phyloP scores from a whole-genome alignment of 106 monocot species.

The Posidonia australis region DNA sequence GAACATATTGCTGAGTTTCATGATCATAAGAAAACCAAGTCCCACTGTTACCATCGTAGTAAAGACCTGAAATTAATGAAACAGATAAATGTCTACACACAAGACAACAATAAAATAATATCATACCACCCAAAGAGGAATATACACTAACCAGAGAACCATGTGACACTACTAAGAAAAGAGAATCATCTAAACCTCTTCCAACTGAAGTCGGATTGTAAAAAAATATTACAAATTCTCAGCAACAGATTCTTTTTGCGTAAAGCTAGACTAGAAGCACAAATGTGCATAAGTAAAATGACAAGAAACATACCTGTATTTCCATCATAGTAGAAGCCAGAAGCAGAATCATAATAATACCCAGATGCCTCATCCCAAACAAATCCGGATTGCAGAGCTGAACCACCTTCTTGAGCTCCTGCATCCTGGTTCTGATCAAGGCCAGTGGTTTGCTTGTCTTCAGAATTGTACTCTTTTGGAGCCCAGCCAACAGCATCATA shows the following conservation, averaged over 20 bases:
- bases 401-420: conserved; percentile 27
- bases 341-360: conserved; percentile 97
- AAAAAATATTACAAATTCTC: not conserved
- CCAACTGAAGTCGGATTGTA: not conserved
- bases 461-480: conserved; percentile 95
- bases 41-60: conserved; percentile 92
- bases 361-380: conserved; percentile 99
- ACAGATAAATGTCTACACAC: not conserved
- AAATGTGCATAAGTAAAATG: conserved; percentile 15
- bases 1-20: conserved; percentile 83
- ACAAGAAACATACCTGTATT: conserved; percentile 39
- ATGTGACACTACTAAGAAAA: too few species aligned
- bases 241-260: not conserved
- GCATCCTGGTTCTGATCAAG: conserved; percentile 30
- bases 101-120: too few species aligned
- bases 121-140: too few species aligned
- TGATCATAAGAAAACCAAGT: conserved; percentile 91
- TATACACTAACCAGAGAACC: too few species aligned
- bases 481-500: conserved; percentile 96
- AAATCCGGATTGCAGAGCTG: conserved; percentile 85
- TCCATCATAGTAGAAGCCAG: conserved; percentile 99
- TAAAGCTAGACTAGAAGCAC: not conserved
- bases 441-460: conserved; percentile 39
- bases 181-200: not conserved
- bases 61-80: conserved; percentile 51